Base-by-base conservation (phyloP, 805 yeast genomes). In the Cyberlindnera suaveolens region DNA sequence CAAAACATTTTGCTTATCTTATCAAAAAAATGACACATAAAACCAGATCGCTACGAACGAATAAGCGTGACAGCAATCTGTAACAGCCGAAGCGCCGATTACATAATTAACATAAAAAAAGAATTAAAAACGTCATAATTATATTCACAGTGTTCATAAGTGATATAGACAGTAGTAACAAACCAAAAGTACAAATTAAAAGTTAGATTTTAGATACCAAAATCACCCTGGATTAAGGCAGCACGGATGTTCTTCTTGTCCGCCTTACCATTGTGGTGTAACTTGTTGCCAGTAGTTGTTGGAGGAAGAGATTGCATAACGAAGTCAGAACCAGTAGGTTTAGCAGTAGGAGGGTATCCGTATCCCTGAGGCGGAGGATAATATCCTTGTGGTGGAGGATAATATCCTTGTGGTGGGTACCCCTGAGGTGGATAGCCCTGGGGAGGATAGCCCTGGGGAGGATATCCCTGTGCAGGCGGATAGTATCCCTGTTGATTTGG, bases 201-300 rank as follows among this genome's bases (percentile, higher is more conserved):
- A 23, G 14, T 26, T 17, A 17, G 18, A 17, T 17, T 17, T 17
- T 20, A 82, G 31, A 84, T 81, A 37, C 91, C 91, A 64, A 82
- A 84, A 42, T 72, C 72, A 27, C 84, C 85, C 44, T 75, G 78
- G 54, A 76, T 74, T 39, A 84, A 70, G 2, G 86, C 85, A 40
- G 78, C 73, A 52, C 88, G 71, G 36, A 84, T 67, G 41, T 72
- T 69, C 34, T 77, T 81, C 53, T 80, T 78, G 51, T 76, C 76
- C 40, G 64, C 60, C 38, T 58, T 56, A 11, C 57, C 51, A 23
- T 54, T 58, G 50, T 74, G 78, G 38, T 52, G 58, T 7, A 72
- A 51, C 48, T 66, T 72, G 54, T 68, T 77, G 55, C 71, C 70
- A 27, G 63, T 56, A 39, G 54, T 58, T 5, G 71, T 66, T 6